Evolutionary conservation across 73 alveolate species (phyloP).

Genomic region (Blepharisma japonicum): DNA sequence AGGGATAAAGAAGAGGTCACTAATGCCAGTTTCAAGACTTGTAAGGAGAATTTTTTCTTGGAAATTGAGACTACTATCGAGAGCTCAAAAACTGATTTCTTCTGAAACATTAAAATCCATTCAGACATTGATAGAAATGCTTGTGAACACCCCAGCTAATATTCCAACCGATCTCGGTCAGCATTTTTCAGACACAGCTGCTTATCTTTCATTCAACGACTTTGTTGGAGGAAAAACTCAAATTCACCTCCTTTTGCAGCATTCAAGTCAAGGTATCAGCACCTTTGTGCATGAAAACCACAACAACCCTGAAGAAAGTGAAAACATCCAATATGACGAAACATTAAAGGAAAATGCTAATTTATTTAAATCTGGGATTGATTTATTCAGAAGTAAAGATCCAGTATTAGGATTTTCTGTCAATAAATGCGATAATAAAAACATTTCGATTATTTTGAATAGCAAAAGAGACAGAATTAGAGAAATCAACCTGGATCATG

Average conservation of each 20-base stretch:
- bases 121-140: background rate
- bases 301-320: background rate
- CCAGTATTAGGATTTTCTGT: slow-evolving; percentile 21
- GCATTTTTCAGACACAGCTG: background rate
- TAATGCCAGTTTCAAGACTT: slow-evolving; percentile 19
- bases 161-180: background rate
- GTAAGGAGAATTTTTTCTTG: background rate
- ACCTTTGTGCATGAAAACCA: slow-evolving; percentile 22
- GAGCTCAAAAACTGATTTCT: background rate
- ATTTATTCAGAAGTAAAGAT: slow-evolving; percentile 13
- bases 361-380: slow-evolving; percentile 23
- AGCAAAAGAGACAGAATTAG: slow-evolving; percentile 6
- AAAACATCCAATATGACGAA: background rate
- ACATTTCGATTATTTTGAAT: background rate
- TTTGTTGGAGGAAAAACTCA: slow-evolving; percentile 12
- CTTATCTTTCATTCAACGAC: background rate
- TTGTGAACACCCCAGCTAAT: background rate
- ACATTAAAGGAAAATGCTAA: background rate
- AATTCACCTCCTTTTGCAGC: background rate
- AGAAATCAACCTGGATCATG: slow-evolving; percentile 13
- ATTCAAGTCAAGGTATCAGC: background rate
- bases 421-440: slow-evolving; percentile 15
- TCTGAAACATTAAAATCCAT: background rate
- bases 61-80: background rate
- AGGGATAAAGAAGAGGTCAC: slow-evolving; percentile 20